These are phyloP conservation scores for Ceratocystis papillata DNA, from an alignment of 2,329 filamentous ascomycete genomes.

Conservation along the genomic window DNA sequence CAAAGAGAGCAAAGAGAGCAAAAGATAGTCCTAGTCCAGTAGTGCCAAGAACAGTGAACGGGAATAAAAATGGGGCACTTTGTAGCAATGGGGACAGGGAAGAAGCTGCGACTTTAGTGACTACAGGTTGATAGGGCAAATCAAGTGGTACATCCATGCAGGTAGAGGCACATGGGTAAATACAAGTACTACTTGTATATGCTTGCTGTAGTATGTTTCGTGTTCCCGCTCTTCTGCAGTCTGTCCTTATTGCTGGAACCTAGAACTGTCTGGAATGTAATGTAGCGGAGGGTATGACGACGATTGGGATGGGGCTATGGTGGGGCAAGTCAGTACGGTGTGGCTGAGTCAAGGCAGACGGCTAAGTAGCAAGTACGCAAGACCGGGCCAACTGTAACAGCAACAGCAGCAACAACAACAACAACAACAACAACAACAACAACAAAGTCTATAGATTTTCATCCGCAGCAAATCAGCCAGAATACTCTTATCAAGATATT, in stretches of 20 bases:
- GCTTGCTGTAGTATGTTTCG: background rate
- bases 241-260: background rate
- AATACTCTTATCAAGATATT: no score
- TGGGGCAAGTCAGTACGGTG: conserved; percentile 11
- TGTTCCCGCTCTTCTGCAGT: no score
- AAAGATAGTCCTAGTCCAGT: conserved; percentile 4
- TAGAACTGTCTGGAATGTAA: background rate
- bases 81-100: background rate
- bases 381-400: no score
- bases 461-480: no score
- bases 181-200: background rate
- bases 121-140: background rate
- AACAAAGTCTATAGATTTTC: no score
- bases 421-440: no score
- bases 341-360: conserved; percentile 1
- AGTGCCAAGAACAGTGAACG: background rate
- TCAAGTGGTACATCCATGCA: background rate
- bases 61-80: background rate
- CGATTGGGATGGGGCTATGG: conserved; percentile 17
- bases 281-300: conserved; percentile 19
- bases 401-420: no score
- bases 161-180: background rate
- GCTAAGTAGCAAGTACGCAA: conserved; percentile 4
- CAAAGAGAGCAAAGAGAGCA: conserved; percentile 4
- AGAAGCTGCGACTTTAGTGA: conserved; percentile 6